A percentile compares a stretch with the other conserved stretches of the same genome.
These are phyloP conservation scores for Fusarium buharicum DNA, from an alignment of 2,329 filamentous ascomycete species.

Conservation along the genomic window DNA sequence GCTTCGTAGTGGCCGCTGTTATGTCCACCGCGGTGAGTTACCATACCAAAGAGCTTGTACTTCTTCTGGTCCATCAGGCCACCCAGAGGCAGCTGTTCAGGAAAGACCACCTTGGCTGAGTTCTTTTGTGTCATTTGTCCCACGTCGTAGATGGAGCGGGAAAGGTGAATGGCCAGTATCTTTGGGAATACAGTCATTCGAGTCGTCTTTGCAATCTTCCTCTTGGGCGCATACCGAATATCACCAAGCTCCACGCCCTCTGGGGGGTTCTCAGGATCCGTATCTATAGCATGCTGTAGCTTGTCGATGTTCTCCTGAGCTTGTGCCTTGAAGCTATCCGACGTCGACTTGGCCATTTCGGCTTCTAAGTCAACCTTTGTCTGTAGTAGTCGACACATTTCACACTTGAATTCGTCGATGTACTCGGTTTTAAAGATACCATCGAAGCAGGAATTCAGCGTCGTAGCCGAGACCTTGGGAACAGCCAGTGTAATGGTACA, in stretches of 20 bases:
- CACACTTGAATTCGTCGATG: slow-evolving; percentile 97
- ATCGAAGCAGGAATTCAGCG: slow-evolving; percentile 89
- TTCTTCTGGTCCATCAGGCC: slow-evolving; percentile 79
- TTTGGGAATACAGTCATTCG: slow-evolving; percentile 89
- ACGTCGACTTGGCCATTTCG: slow-evolving; percentile 66
- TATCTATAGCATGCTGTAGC: slow-evolving; percentile 76
- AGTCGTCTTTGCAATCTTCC: slow-evolving; percentile 87
- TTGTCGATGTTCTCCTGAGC: slow-evolving; percentile 70
- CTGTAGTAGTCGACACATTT: slow-evolving; percentile 88
- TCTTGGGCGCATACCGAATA: slow-evolving; percentile 77
- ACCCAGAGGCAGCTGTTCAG: slow-evolving; percentile 85
- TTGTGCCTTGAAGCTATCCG: slow-evolving; percentile 61
- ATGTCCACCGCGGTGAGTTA: slow-evolving; percentile 95
- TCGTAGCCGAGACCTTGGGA: slow-evolving; percentile 82
- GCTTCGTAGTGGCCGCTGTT: slow-evolving; percentile 98
- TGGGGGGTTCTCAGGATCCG: slow-evolving; percentile 81
- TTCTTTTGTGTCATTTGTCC: slow-evolving; percentile 87
- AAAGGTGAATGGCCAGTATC: slow-evolving; percentile 90
- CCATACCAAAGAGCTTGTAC: slow-evolving; percentile 86
- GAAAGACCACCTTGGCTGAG: slow-evolving; percentile 91
- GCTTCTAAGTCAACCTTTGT: slow-evolving; percentile 72
- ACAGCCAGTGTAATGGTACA: slow-evolving; percentile 93
- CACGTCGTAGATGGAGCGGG: slow-evolving; percentile 88
- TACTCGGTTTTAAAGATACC: slow-evolving; percentile 93
- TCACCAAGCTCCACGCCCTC: slow-evolving; percentile 80